A percentile compares a stretch with the other conserved stretches of the same genome.
Evolutionary conservation across 257 asterid genomes (phyloP).

Genomic region (Penstemon newberryi): DNA sequence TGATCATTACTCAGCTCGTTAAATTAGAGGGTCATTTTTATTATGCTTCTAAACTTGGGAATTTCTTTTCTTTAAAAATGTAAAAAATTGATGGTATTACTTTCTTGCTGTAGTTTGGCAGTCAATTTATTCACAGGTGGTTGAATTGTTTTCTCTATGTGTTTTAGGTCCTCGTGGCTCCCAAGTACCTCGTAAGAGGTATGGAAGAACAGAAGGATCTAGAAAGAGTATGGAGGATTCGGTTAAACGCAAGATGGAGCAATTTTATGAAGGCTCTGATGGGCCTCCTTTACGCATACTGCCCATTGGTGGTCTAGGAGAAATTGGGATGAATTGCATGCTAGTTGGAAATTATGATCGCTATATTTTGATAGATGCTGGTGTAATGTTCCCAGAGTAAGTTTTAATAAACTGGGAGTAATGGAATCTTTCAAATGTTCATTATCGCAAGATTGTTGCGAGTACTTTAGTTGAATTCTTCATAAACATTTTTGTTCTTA

Average conservation of each 20-base stretch:
- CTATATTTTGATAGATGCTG: slow-evolving; percentile 94
- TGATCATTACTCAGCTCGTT: slow-evolving; percentile 1
- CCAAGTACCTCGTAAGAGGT: slow-evolving; percentile 54
- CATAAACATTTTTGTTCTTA: slow-evolving; percentile 13
- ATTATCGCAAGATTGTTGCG: background rate
- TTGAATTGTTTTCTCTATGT: slow-evolving; percentile 15
- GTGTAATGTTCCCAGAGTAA: slow-evolving; percentile 98
- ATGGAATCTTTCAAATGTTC: slow-evolving; percentile 12
- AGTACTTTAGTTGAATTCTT: slow-evolving; percentile 9
- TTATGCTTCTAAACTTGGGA: background rate
- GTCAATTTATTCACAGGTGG: background rate
- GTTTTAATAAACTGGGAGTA: slow-evolving; percentile 27
- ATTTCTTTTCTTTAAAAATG: background rate
- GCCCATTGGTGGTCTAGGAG: slow-evolving; percentile 98
- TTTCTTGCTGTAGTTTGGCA: slow-evolving; percentile 7
- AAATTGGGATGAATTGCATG: slow-evolving; percentile 99
- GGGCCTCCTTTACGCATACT: slow-evolving; percentile 94
- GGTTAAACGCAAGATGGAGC: slow-evolving; percentile 94
- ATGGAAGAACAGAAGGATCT: slow-evolving; percentile 72
- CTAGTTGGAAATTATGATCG: slow-evolving; percentile 93
- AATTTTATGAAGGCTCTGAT: slow-evolving; percentile 89
- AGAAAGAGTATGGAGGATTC: slow-evolving; percentile 95
- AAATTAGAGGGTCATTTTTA: slow-evolving; percentile 2
- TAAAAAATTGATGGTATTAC: background rate
- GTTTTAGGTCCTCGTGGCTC: slow-evolving; percentile 53